phyloP scores from a whole-genome alignment of 768 basidiomycete genomes.

The Termitomyces sp. region DNA sequence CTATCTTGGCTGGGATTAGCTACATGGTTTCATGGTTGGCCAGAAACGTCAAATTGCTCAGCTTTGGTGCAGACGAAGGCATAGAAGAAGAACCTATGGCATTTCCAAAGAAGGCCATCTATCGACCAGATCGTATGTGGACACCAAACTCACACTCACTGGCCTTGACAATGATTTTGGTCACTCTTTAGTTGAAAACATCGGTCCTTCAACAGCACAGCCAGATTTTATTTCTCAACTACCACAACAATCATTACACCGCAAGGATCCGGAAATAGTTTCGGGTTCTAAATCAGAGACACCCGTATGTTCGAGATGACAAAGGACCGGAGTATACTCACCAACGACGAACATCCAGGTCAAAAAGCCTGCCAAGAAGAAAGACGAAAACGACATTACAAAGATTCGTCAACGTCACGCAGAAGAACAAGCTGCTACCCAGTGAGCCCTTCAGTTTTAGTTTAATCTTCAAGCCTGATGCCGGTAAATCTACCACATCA shows the following conservation, averaged over 20 bases:
- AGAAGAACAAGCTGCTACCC: slow-evolving; percentile 57
- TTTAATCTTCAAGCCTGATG: neutral
- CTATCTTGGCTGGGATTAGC: neutral
- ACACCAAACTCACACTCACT: neutral
- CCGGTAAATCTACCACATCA: neutral
- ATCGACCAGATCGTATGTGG: slow-evolving; percentile 75
- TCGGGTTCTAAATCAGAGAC: neutral
- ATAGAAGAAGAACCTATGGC: slow-evolving; percentile 51
- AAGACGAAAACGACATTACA: slow-evolving; percentile 49
- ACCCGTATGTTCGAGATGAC: slow-evolving; percentile 2
- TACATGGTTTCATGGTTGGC: neutral
- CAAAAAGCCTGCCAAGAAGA: slow-evolving; percentile 27
- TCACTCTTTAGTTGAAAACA: slow-evolving; percentile 31
- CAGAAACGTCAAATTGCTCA: slow-evolving; percentile 86
- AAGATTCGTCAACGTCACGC: slow-evolving; percentile 76
- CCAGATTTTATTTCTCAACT: slow-evolving; percentile 37
- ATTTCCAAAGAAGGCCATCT: slow-evolving; percentile 78
- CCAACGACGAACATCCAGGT: neutral
- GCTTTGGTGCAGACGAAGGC: slow-evolving; percentile 77
- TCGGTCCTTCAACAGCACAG: slow-evolving; percentile 22
- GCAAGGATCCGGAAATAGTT: slow-evolving; percentile 1
- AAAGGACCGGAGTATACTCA: neutral
- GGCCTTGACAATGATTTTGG: slow-evolving; percentile 1
- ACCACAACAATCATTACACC: slow-evolving; percentile 8
- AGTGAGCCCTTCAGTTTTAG: slow-evolving; percentile 33